Evolutionary conservation across 2,329 filamentous ascomycete species (phyloP), one percentile per base, ranked within the genome.

Genomic region (Cercospora citrullina): DNA sequence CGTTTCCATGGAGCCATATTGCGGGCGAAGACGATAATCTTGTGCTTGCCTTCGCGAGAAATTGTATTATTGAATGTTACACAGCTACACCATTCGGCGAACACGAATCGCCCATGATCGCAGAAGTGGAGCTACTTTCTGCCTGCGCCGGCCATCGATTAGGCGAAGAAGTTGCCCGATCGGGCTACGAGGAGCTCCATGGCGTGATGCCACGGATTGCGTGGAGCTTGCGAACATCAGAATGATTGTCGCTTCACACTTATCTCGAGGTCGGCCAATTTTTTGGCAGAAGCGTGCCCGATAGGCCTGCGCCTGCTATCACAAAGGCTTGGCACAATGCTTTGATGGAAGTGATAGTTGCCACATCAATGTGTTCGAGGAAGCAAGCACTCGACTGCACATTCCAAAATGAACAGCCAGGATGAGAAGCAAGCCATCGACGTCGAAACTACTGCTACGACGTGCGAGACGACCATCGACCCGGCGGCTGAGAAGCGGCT

Each of bases 1-100:
- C 89, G 87, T 88, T 92, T 69, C 74, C 74, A 74, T 7, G 30
- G 12, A 23, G 33, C 58, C 58, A 60, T 60, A 10, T 39, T 42
- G 9, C 5, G 18, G 26, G 39, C 8, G 30, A 18, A 31, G 18
- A 14, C 30, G 14, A 12, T 6, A n/a, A 60, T 30, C 26, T 9
- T 31, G 23, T 60, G 28, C 16, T 18, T 21, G 33, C 45, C n/a
- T 0, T 9, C 4, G 21, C 21, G 18, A 14, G 21, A 8, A 28
- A n/a, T n/a, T 16, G 12, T 28, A 42, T 26, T 5, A 8, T 14
- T n/a, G n/a, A n/a, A 6, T 28, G 10, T 23, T n/a, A 31, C 33
- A 36, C 30, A 36, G 30, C 58, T 23, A 18, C 16, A 2, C 3
- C 8, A 18, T 48, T 48, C 42, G 3, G n/a, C 42, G 42, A 48